Evolutionary conservation across 257 asterid genomes (phyloP), one percentile per base, ranked within the genome.

Genomic region (Verbascum thapsus): DNA sequence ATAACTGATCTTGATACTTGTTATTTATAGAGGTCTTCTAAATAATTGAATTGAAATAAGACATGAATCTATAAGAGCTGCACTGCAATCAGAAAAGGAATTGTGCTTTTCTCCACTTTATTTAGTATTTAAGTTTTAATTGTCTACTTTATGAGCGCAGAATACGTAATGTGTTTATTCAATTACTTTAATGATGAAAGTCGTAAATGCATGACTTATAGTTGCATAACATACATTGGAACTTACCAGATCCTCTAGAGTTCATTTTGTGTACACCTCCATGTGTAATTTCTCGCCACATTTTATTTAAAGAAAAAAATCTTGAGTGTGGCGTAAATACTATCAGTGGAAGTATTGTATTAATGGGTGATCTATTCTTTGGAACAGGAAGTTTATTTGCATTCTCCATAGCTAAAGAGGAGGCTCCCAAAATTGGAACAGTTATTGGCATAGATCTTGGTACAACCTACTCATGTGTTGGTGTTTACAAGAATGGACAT

Each of bases 361-460:
- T 66, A 50, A 66, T 45, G 9, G 18, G 52, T 15, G 41, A 18
- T 59, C 61, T 56, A 49, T 66, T 53, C 34, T 37, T 34, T 55
- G 57, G 23, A 58, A 66, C 89, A 91, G 98, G 96, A 9, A 72
- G 92, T 63, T 72, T 91, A 53, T 76, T 75, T 66, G 78, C 88
- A 63, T 58, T 64, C 70, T 74, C 88, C 52, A 64, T 68, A 15
- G 95, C 95, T 2, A 72, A 76, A 61, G 95, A 83, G 68, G 98
- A 88, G 77, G 92, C 96, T 5, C 48, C 84, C 10, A 91, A 88
- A 55, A 57, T 84, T 61, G 98, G 98, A 75, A 88, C 96, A 0
- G 95, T 88, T 47, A 91, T 88, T 20, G 98, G 98, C 5, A 91
- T 91, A 23, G 98, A 91, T 53, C 94, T 91, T 58, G 98, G 98